Evolutionary conservation across 306 rosid species (phyloP).

Genomic region (Fagus sylvatica): DNA sequence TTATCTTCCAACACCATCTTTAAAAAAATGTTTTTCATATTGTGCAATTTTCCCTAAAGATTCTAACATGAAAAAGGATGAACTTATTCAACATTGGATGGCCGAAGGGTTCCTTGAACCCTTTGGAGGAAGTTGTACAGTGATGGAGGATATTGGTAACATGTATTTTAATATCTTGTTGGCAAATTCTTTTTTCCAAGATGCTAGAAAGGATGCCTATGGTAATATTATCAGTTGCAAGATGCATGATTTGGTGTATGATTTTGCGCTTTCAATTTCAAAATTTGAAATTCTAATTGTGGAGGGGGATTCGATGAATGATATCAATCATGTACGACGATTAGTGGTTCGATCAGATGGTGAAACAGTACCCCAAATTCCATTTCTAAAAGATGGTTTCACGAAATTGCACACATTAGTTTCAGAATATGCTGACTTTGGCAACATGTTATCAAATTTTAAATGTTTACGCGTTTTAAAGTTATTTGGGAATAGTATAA

Average conservation of each 20-base stretch:
- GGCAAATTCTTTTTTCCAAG: conserved; percentile 19
- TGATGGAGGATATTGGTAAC: too few relatives aligned
- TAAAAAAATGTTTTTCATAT: conserved; percentile 28
- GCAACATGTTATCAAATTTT: background rate
- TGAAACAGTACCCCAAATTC: too few relatives aligned
- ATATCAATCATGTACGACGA: background rate
- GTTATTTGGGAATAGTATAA: background rate
- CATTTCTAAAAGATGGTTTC: background rate
- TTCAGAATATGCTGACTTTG: background rate
- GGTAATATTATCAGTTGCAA: background rate
- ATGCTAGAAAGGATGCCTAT: background rate
- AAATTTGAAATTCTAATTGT: background rate
- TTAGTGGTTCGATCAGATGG: too few relatives aligned
- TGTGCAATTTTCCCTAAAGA: conserved; percentile 12
- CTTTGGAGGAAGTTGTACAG: background rate
- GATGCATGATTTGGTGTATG: conserved; percentile 31
- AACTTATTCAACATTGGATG: background rate
- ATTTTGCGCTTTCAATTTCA: conserved; percentile 14
- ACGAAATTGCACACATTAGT: background rate
- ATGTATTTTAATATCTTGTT: background rate
- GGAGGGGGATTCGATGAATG: background rate
- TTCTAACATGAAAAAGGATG: background rate
- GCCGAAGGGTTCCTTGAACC: conserved; percentile 19
- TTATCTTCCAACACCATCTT: background rate
- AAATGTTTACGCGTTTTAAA: conserved; percentile 13